These are phyloP conservation scores for Macrolepiota dolichaula DNA, from an alignment of 768 basidiomycete genomes.

Conservation along the genomic window DNA sequence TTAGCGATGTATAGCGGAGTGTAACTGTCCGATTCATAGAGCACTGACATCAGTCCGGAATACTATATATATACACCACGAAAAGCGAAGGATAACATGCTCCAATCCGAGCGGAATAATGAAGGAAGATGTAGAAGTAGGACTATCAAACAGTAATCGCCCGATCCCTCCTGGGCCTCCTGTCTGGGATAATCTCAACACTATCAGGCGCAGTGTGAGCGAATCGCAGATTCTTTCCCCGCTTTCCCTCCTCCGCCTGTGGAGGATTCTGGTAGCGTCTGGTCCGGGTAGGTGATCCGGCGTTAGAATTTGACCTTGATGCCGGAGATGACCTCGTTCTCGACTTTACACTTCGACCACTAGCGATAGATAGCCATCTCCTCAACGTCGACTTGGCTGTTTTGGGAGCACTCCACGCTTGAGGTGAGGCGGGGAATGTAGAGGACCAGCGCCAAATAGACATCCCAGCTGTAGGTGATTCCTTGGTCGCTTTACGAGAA, in stretches of 20 bases:
- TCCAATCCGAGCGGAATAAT: not conserved
- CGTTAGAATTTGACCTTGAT: not conserved
- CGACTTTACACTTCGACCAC: not conserved
- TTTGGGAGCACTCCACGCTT: not conserved
- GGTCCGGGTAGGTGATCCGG: not conserved
- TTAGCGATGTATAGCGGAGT: not conserved
- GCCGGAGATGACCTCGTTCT: not conserved
- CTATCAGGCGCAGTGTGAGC: not conserved
- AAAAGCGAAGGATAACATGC: not conserved
- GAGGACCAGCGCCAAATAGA: not conserved
- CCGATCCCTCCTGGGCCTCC: not conserved
- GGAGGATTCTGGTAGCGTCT: not conserved
- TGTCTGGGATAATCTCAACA: not conserved
- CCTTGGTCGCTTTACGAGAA: too few relatives aligned
- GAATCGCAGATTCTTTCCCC: not conserved
- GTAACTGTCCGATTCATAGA: not conserved
- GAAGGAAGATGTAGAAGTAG: not conserved
- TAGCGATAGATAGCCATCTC: not conserved
- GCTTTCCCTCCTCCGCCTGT: not conserved
- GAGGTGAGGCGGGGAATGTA: not conserved
- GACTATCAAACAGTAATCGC: not conserved
- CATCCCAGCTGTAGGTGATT: not conserved
- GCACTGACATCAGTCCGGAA: not conserved
- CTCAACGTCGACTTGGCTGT: not conserved
- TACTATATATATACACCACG: not conserved